A percentile compares a stretch with the other conserved stretches of the same genome.
phyloP scores from a whole-genome alignment of 768 basidiomycete genomes.

The Leccinum rimulosum region DNA sequence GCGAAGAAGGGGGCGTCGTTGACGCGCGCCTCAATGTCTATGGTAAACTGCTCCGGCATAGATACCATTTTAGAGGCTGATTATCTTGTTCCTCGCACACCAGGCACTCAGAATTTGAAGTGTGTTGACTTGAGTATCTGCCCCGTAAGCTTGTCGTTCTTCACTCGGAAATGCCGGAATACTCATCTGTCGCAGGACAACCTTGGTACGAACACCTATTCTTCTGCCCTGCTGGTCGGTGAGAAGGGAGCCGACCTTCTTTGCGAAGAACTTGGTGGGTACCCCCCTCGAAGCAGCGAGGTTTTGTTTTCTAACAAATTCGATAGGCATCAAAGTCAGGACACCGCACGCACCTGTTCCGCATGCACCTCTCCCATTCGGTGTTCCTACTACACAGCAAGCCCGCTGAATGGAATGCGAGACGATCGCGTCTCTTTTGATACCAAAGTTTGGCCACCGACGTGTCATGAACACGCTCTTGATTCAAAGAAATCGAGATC shows the following conservation, averaged over 20 bases:
- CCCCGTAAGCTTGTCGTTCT: conserved; percentile 44
- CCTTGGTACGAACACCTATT: conserved; percentile 71
- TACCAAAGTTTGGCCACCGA: no score
- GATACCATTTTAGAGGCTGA: conserved; percentile 12
- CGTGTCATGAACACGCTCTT: no score
- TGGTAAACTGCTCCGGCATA: conserved; percentile 22
- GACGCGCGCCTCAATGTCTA: conserved; percentile 62
- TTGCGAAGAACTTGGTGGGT: conserved; percentile 60
- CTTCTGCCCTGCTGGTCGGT: conserved; percentile 64
- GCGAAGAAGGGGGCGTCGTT: conserved; percentile 64
- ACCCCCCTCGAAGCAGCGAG: background rate
- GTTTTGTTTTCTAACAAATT: conserved; percentile 6
- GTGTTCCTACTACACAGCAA: conserved; percentile 47
- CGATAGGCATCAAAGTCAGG: conserved; percentile 57
- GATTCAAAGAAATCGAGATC: no score
- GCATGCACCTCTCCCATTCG: conserved; percentile 59
- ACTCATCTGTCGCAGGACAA: conserved; percentile 47
- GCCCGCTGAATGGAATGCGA: conserved; percentile 4
- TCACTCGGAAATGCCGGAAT: background rate
- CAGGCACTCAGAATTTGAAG: conserved; percentile 62
- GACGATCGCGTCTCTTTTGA: no score
- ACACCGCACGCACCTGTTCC: conserved; percentile 67
- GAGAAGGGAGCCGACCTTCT: conserved; percentile 67
- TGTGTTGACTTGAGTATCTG: conserved; percentile 69
- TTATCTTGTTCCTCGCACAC: conserved; percentile 9